phyloP scores from a whole-genome alignment of 306 rosid species.

The Cicer arietinum region DNA sequence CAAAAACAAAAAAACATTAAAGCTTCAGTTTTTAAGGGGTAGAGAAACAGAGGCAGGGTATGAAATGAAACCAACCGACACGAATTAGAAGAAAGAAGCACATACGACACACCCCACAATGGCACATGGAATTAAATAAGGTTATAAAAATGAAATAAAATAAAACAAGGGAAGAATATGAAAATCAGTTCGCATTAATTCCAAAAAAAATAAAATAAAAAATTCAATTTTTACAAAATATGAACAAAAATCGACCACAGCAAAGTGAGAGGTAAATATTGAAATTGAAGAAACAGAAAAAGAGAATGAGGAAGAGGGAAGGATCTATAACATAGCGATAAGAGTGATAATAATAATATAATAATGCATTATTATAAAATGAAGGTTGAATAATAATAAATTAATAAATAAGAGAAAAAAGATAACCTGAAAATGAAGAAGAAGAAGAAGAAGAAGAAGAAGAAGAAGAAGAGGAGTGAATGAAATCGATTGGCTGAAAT shows the following conservation, averaged over 20 bases:
- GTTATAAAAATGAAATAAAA: conserved; percentile 17
- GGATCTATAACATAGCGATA: no score
- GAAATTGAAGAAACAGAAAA: background rate
- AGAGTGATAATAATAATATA: no score
- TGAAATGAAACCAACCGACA: conserved; percentile 18
- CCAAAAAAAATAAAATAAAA: background rate
- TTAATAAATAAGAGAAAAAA: background rate
- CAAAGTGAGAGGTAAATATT: background rate
- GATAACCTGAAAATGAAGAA: background rate
- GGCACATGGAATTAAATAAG: conserved; percentile 35
- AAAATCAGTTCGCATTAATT: background rate
- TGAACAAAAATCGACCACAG: background rate
- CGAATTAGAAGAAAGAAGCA: conserved; percentile 28
- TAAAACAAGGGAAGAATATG: conserved; percentile 14
- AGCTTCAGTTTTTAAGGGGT: conserved; percentile 18
- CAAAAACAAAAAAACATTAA: no score
- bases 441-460: background rate
- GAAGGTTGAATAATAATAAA: background rate
- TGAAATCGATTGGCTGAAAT: background rate
- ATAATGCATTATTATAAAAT: no score
- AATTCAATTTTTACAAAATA: background rate
- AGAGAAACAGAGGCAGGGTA: conserved; percentile 3
- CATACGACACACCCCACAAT: background rate
- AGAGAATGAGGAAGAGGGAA: no score
- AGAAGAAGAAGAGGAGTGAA: background rate